Evolutionary conservation across 805 yeast species (phyloP).

Genomic region (Candida michaelii): DNA sequence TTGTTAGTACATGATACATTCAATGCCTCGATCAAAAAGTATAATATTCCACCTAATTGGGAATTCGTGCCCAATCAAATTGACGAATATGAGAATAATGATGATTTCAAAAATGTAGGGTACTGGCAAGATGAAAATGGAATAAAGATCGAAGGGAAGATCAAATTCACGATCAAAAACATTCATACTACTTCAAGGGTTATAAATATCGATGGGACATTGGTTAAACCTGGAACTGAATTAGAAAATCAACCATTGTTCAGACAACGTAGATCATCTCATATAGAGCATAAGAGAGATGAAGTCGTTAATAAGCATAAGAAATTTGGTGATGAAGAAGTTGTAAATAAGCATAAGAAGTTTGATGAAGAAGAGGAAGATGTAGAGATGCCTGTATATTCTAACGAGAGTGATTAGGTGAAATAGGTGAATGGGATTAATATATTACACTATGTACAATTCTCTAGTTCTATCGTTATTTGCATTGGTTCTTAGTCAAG

Average conservation of each 20-base stretch:
- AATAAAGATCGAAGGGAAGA: conserved; percentile 75
- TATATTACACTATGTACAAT: conserved; percentile 5
- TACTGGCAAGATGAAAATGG: conserved; percentile 84
- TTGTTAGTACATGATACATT: conserved; percentile 88
- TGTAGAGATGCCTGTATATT: conserved; percentile 18
- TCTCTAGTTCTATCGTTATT: not conserved
- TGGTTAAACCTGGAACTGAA: conserved; percentile 59
- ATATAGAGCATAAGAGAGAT: conserved; percentile 36
- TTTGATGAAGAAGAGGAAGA: conserved; percentile 7
- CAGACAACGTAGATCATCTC: conserved; percentile 32
- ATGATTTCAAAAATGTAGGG: conserved; percentile 61
- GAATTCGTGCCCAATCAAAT: conserved; percentile 75
- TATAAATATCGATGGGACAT: conserved; percentile 85
- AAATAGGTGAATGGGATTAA: not conserved
- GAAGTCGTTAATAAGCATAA: conserved; percentile 40
- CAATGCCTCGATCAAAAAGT: conserved; percentile 87
- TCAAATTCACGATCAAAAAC: conserved; percentile 70
- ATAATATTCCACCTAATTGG: conserved; percentile 86
- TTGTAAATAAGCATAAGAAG: conserved; percentile 17
- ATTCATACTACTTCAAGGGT: conserved; percentile 78
- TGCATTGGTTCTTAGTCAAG: no score
- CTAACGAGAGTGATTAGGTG: conserved; percentile 8
- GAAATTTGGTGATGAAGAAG: conserved; percentile 49
- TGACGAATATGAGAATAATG: conserved; percentile 39
- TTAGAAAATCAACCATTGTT: conserved; percentile 55